These are phyloP conservation scores for Eucalyptus shirleyi DNA, from an alignment of 345 rosid species.

Conservation along the genomic window DNA sequence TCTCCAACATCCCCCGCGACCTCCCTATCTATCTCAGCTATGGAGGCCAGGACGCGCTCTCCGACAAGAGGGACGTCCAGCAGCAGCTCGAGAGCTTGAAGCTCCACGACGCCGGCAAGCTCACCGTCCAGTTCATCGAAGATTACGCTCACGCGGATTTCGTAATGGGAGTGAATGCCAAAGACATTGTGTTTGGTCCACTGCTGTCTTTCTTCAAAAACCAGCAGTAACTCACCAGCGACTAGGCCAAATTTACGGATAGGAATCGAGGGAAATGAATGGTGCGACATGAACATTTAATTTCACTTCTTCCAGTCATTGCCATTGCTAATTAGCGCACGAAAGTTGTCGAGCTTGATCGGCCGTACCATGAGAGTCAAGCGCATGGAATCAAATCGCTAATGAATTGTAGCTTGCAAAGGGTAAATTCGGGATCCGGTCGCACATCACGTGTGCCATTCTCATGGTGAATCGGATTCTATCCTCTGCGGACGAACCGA, in stretches of 20 bases:
- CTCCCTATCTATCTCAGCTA: conserved; percentile 70
- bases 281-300: not conserved
- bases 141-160: conserved; percentile 85
- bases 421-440: not conserved
- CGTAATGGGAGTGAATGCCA: conserved; percentile 78
- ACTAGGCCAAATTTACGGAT: not conserved
- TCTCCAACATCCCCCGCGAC: conserved; percentile 62
- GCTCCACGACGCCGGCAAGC: conserved; percentile 55
- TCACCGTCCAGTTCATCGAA: conserved; percentile 44
- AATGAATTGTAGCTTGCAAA: not conserved
- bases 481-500: not conserved
- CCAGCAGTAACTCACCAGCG: not conserved
- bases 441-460: not conserved
- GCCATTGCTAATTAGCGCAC: not conserved
- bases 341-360: not conserved
- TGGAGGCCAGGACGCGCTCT: conserved; percentile 57
- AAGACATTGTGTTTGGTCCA: conserved; percentile 55
- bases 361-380: not conserved
- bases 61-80: conserved; percentile 54
- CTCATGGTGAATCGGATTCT: not conserved
- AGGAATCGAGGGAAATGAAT: not conserved
- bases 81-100: conserved; percentile 42
- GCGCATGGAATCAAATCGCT: not conserved
- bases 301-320: not conserved
- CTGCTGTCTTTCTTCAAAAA: conserved; percentile 35